Base-by-base conservation (phyloP, 495 filamentous ascomycete species). In the Penicillium angulare region DNA sequence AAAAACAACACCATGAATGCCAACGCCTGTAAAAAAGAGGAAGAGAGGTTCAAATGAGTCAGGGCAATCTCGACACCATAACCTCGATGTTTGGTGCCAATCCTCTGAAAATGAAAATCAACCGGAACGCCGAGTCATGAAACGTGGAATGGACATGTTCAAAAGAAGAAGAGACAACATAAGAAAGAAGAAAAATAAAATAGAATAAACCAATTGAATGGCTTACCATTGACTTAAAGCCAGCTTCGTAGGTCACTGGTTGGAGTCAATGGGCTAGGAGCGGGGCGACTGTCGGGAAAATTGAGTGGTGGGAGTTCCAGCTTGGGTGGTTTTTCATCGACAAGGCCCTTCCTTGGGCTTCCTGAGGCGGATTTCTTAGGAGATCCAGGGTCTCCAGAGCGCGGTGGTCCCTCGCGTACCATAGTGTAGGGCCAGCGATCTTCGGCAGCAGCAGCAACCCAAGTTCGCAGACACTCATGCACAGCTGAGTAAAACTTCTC, bases 401-500 rank as follows among this genome's bases (percentile, higher is more conserved):
- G 61, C 60, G 61, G 80, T 24, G 84, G 84, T 2, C 89, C 90
- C 59, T 87, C 88, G 31, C 88, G 77, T 13, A 97, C 91, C 44
- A 81, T 77, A 31, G 75, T 69, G 26, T 87, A 84, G 47, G 88
- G 80, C 95, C 93, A 98, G 22, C 83, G 89, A 71, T 98, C 93
- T 32, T 89, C 91, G 26, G 68, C 74, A 0, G 89, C 90, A 1
- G 92, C 95, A 2, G 83, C 85, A 22, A 97, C 87, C 93, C 93
- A 98, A 22, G 87, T 91, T 46, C 86, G 80, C 43, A 98, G 75
- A 16, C 85, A 88, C 52, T 91, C 90, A 65, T 98, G 93, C 9
- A 98, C 88, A 17, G 86, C 79, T 1, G 85, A 85, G 58, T 98
- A 97, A 64, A 97, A 92, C 62, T 96, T 97, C 68, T 96, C 93